phyloP scores from a whole-genome alignment of 2,329 filamentous ascomycete species.

The Epichloe baconii region DNA sequence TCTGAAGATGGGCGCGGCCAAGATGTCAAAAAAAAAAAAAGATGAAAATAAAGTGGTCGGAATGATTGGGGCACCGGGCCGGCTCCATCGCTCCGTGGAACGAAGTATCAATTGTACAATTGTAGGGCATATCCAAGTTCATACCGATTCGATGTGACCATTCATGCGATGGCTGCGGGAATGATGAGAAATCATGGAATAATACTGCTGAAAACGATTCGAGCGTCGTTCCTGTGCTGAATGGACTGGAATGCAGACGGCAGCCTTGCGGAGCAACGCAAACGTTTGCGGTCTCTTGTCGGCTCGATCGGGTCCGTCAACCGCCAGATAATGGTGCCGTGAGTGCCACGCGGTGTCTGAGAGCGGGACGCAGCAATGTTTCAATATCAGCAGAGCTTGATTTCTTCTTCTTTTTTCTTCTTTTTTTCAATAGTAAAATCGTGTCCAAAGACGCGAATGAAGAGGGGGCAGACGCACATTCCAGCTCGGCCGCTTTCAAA shows the following conservation, averaged over 20 bases:
- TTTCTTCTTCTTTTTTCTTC: accelerated
- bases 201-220: background rate
- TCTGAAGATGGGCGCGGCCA: too few relatives aligned
- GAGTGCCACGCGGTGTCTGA: background rate
- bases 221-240: background rate
- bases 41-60: too few relatives aligned
- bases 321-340: background rate
- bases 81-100: too few relatives aligned
- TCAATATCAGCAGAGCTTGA: background rate
- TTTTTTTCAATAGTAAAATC: background rate
- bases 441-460: too few relatives aligned
- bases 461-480: too few relatives aligned
- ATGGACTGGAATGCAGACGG: background rate
- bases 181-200: background rate
- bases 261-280: background rate
- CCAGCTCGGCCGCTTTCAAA: background rate
- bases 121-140: background rate
- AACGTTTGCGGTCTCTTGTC: background rate
- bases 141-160: background rate
- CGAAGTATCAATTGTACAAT: too few relatives aligned
- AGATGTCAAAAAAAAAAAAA: too few relatives aligned
- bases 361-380: background rate
- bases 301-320: background rate
- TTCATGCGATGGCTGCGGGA: too few relatives aligned
- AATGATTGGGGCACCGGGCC: too few relatives aligned